Conservation (phyloP, 148 eudicot species). For the Rhododendron williamsianum region DNA sequence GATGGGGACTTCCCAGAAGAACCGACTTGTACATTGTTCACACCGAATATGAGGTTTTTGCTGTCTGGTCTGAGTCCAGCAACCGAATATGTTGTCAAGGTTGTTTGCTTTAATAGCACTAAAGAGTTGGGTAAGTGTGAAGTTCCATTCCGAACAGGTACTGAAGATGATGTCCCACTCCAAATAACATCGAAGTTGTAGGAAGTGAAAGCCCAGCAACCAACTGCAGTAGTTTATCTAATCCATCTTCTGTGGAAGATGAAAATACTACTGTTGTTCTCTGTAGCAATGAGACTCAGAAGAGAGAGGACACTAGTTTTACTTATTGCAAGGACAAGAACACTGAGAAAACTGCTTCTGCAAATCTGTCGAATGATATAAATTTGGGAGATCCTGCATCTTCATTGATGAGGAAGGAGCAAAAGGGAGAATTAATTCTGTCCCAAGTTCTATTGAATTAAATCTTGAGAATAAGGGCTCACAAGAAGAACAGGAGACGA, state of each 20-base stretch:
- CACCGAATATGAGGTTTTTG: conserved; percentile 40
- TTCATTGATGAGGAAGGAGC: conserved; percentile 33
- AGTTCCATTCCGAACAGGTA: conserved; percentile 35
- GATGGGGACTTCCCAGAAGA: conserved; percentile 38
- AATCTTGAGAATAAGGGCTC: conserved; percentile 24
- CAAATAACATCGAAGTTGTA: conserved; percentile 23
- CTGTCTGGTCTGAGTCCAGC: conserved; percentile 55
- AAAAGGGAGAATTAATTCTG: conserved; percentile 6
- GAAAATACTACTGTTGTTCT: conserved; percentile 52
- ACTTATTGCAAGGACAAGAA: conserved; percentile 18
- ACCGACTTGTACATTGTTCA: conserved; percentile 52
- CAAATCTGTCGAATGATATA: conserved; percentile 11
- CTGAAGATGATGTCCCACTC: conserved; percentile 11
- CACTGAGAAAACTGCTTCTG: conserved; percentile 15
- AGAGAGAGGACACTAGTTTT: conserved; percentile 28
- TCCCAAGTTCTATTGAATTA: conserved; percentile 19
- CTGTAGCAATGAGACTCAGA: conserved; percentile 30
- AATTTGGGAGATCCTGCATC: conserved; percentile 13
- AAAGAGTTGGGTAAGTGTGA: conserved; percentile 40
- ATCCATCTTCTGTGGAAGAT: conserved; percentile 87
- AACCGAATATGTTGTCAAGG: conserved; percentile 60
- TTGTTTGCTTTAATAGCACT: conserved; percentile 29
- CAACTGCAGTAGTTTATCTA: conserved; percentile 80
- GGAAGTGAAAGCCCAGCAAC: conserved; percentile 67
- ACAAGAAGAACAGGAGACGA: conserved; percentile 31